phyloP scores from a whole-genome alignment of 2,329 filamentous ascomycete species.

The Colletotrichum eleusines region DNA sequence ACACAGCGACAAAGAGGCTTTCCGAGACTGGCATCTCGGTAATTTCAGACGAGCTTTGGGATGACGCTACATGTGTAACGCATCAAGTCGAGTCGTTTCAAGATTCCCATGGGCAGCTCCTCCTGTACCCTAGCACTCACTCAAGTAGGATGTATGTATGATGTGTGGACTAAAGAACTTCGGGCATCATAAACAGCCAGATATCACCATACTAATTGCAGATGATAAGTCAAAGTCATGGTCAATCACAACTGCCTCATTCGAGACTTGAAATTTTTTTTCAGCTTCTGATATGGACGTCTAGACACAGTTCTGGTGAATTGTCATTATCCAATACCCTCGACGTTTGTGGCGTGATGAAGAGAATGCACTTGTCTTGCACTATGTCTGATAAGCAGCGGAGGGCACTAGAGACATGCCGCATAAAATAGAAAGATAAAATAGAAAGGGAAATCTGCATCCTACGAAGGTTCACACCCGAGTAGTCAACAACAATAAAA shows the following conservation, averaged over 20 bases:
- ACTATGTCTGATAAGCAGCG: neutral
- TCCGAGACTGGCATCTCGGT: too few relatives aligned
- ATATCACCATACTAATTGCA: neutral
- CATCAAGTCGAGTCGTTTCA: neutral
- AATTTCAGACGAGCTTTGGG: neutral
- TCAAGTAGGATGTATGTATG: neutral
- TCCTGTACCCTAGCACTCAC: neutral
- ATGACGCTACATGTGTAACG: neutral
- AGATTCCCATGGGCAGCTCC: too few relatives aligned
- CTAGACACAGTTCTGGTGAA: neutral
- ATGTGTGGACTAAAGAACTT: neutral
- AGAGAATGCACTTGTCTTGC: neutral
- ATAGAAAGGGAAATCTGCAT: neutral
- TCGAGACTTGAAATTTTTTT: neutral
- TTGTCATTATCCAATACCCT: neutral
- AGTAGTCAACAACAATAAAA: neutral
- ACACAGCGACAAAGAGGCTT: neutral
- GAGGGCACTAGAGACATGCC: neutral
- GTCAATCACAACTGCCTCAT: neutral
- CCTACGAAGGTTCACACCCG: neutral
- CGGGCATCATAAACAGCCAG: neutral
- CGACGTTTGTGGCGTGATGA: neutral
- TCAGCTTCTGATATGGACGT: neutral
- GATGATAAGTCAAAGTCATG: neutral
- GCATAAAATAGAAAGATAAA: neutral